A percentile compares a stretch with the other conserved stretches of the same genome.
Conservation (phyloP, 1,284 basidiomycete species). For the Sanghuangporus weigelae region DNA sequence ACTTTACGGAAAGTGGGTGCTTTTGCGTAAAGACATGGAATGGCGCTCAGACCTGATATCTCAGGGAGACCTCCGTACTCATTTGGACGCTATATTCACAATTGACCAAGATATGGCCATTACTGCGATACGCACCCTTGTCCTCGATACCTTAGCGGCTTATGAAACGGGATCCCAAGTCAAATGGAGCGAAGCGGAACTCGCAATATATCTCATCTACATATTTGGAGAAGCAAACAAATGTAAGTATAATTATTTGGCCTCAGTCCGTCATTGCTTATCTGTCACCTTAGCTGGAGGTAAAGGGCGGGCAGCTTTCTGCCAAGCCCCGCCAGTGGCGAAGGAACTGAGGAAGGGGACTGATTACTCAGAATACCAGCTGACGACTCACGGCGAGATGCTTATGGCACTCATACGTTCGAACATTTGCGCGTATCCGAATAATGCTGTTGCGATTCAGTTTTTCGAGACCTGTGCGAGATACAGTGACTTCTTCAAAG, state of each 20-base stretch:
- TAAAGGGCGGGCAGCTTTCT: conserved; percentile 74
- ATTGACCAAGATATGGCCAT: conserved; percentile 83
- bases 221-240: conserved; percentile 93
- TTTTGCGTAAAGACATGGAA: conserved; percentile 10
- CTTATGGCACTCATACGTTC: conserved; percentile 82
- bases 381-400: conserved; percentile 90
- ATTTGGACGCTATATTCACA: conserved; percentile 77
- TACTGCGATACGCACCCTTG: conserved; percentile 63
- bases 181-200: conserved; percentile 92
- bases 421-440: conserved; percentile 78
- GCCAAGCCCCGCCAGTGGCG: conserved; percentile 57
- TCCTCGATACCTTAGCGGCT: conserved; percentile 66
- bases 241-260: conserved; percentile 38
- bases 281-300: conserved; percentile 44
- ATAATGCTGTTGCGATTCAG: conserved; percentile 86
- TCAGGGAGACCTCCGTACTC: conserved; percentile 69
- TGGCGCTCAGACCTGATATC: conserved; percentile 11
- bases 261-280: neutral
- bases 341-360: conserved; percentile 63
- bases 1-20: conserved; percentile 72
- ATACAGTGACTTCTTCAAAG: conserved; percentile 96
- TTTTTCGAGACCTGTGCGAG: conserved; percentile 92
- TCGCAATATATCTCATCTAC: conserved; percentile 88
- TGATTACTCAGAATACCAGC: conserved; percentile 80
- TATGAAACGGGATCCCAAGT: conserved; percentile 57